Evolutionary conservation across 495 filamentous ascomycete genomes (phyloP).

Genomic region (Penicillium simplicissimum): DNA sequence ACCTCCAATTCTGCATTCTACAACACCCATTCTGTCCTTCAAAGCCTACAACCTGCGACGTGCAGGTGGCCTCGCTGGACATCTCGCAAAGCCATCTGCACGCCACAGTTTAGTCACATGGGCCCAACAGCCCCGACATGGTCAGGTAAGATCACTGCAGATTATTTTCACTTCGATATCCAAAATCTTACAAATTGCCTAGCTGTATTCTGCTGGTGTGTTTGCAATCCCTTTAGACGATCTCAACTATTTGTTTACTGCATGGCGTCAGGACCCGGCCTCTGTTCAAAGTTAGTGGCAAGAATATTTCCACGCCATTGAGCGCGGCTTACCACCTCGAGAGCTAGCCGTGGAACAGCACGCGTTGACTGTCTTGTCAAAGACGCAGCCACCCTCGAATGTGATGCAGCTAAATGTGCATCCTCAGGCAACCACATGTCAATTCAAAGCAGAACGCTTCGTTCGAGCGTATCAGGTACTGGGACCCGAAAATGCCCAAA

Average conservation of each 20-base stretch:
- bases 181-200: neutral
- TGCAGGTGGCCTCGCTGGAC: neutral
- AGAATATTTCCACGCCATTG: slow-evolving; percentile 91
- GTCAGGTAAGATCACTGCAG: neutral
- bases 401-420: neutral
- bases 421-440: neutral
- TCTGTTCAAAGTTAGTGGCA: slow-evolving; percentile 93
- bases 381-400: neutral
- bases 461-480: slow-evolving; percentile 5
- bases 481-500: neutral
- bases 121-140: neutral
- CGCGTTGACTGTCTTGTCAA: neutral
- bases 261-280: slow-evolving; percentile 81
- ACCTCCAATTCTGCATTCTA: neutral
- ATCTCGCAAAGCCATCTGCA: neutral
- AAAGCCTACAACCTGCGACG: neutral
- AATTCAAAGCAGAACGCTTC: neutral
- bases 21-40: neutral
- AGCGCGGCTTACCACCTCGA: slow-evolving; percentile 79
- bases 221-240: slow-evolving; percentile 87
- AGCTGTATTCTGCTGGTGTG: slow-evolving; percentile 66
- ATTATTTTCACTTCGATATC: neutral
- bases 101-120: neutral
- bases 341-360: neutral
- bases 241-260: slow-evolving; percentile 91